Evolutionary conservation across 2,329 filamentous ascomycete species (phyloP).

Genomic region (Penicillium carneum): DNA sequence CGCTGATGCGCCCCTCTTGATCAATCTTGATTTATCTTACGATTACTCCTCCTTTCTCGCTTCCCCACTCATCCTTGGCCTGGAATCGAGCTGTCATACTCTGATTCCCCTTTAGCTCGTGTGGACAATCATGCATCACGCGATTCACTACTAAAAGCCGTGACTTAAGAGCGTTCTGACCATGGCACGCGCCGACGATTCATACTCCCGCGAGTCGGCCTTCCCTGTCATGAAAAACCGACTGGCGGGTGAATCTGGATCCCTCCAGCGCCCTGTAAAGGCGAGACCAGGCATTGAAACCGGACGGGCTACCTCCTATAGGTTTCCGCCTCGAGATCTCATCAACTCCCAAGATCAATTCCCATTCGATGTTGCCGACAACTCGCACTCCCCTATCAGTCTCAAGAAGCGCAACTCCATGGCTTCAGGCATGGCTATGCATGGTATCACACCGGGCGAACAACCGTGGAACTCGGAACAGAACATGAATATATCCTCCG

Average conservation of each 20-base stretch:
- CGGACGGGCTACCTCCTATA: conserved; percentile 19
- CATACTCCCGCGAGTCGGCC: conserved; percentile 25
- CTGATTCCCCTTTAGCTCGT: not conserved
- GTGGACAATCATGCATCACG: conserved; percentile 29
- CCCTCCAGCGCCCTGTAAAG: conserved; percentile 22
- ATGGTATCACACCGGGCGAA: conserved; percentile 22
- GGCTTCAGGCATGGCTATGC: conserved; percentile 22
- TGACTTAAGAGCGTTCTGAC: conserved; percentile 18
- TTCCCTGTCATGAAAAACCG: conserved; percentile 25
- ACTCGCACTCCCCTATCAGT: conserved; percentile 16
- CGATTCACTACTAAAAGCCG: conserved; percentile 18
- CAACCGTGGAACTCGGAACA: conserved; percentile 24
- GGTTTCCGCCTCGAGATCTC: conserved; percentile 16
- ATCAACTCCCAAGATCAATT: conserved; percentile 22
- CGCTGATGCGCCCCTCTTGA: conserved; percentile 10
- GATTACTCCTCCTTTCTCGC: not conserved
- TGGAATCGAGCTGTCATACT: not conserved
- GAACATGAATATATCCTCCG: conserved; percentile 23
- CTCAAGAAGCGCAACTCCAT: conserved; percentile 21
- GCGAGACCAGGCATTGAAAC: conserved; percentile 18
- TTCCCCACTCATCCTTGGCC: not conserved
- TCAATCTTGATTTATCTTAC: not conserved
- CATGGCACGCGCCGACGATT: conserved; percentile 31
- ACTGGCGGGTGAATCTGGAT: conserved; percentile 26
- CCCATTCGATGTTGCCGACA: conserved; percentile 27